Percentiles rank a stretch among this genome's conserved stretches.
phyloP scores from a whole-genome alignment of 257 asterid genomes.

The Ophiorrhiza pumila region DNA sequence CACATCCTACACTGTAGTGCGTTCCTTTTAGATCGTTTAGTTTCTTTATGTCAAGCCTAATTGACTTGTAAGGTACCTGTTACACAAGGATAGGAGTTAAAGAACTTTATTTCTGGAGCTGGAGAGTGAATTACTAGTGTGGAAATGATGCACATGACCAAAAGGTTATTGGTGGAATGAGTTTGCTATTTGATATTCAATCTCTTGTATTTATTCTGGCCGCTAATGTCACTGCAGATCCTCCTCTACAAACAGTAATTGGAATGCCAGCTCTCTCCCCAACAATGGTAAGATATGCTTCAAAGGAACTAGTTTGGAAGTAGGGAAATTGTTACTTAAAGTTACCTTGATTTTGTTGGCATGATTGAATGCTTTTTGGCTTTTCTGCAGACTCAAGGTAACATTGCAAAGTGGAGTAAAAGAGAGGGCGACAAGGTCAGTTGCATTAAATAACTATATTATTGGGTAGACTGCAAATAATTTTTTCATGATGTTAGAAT shows the following conservation, averaged over 20 bases:
- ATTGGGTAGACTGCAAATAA: not conserved
- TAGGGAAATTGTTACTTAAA: not conserved
- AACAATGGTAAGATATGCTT: constrained; percentile 77
- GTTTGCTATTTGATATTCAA: not conserved
- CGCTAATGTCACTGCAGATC: constrained; percentile 48
- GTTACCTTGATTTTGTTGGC: too few relatives aligned
- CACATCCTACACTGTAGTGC: not conserved
- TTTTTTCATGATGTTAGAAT: not conserved
- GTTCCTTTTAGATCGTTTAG: not conserved
- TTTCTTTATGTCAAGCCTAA: not conserved
- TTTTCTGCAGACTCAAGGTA: constrained; percentile 84
- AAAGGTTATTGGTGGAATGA: not conserved
- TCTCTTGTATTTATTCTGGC: constrained; percentile 8
- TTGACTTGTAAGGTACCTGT: not conserved
- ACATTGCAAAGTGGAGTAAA: constrained; percentile 85
- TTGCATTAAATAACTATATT: constrained; percentile 16
- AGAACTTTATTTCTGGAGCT: not conserved
- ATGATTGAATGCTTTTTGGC: constrained; percentile 18
- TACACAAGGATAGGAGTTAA: not conserved
- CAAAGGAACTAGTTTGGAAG: not conserved
- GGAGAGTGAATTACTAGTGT: not conserved
- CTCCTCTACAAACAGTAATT: constrained; percentile 59
- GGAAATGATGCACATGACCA: not conserved
- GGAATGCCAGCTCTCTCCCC: constrained; percentile 99
- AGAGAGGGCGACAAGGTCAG: constrained; percentile 98